Evolutionary conservation across 768 basidiomycete genomes (phyloP).

Genomic region (Podaxis rugospora): DNA sequence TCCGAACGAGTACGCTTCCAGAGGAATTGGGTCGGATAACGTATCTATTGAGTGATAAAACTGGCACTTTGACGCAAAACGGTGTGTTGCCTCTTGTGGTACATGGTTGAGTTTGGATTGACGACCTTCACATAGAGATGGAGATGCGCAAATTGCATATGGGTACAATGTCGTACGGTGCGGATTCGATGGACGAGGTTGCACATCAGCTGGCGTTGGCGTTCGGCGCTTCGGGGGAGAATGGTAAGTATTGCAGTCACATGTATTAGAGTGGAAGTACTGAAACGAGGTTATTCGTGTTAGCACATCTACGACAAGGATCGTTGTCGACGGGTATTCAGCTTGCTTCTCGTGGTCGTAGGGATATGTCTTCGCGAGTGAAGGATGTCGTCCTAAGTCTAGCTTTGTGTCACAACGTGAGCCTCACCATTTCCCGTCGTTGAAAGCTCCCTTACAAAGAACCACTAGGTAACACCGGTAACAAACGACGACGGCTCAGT

Average conservation of each 20-base stretch:
- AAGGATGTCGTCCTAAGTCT: constrained; percentile 90
- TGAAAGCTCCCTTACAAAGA: background rate
- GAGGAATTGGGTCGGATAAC: constrained; percentile 96
- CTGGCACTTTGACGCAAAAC: constrained; percentile 96
- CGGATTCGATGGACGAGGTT: constrained; percentile 99
- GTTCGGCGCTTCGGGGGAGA: constrained; percentile 64
- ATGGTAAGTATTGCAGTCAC: constrained; percentile 29
- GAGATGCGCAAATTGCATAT: constrained; percentile 99
- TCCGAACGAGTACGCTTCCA: constrained; percentile 94
- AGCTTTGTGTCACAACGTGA: constrained; percentile 93
- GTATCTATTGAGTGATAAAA: constrained; percentile 96
- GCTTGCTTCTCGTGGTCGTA: constrained; percentile 78
- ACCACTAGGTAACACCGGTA: constrained; percentile 84
- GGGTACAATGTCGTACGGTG: constrained; percentile 97
- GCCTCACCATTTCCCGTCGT: constrained; percentile 19
- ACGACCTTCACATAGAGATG: background rate
- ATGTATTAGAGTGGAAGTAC: background rate
- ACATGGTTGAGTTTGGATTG: background rate
- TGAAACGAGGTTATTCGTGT: background rate
- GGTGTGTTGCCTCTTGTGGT: constrained; percentile 41
- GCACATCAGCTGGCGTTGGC: constrained; percentile 85
- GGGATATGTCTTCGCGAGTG: constrained; percentile 94
- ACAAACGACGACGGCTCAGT: constrained; percentile 90
- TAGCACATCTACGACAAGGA: constrained; percentile 43
- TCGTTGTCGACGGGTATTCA: constrained; percentile 73